These are phyloP conservation scores for Flagelloscypha sp. DNA, from an alignment of 768 basidiomycete species.

Conservation along the genomic window DNA sequence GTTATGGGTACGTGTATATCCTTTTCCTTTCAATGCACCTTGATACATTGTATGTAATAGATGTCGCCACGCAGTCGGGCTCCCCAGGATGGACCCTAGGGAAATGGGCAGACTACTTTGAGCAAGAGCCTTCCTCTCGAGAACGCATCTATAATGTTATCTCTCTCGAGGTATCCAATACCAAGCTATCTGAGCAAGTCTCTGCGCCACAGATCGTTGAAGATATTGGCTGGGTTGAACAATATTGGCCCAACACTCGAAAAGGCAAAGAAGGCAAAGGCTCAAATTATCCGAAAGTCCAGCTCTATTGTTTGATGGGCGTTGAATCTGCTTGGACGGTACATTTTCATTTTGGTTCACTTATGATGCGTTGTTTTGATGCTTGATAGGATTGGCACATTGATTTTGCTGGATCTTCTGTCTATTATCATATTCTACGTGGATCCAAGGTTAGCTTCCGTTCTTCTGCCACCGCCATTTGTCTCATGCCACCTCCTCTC, in stretches of 20 bases:
- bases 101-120: constrained; percentile 86
- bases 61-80: constrained; percentile 84
- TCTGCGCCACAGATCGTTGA: constrained; percentile 76
- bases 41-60: constrained; percentile 24
- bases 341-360: constrained; percentile 19
- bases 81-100: constrained; percentile 83
- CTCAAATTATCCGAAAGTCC: constrained; percentile 83
- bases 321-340: constrained; percentile 93
- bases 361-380: not conserved
- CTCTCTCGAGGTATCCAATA: constrained; percentile 87
- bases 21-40: not conserved
- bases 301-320: constrained; percentile 95
- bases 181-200: constrained; percentile 68
- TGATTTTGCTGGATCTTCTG: constrained; percentile 95
- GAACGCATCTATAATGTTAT: constrained; percentile 95
- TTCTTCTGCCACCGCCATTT: constrained; percentile 5
- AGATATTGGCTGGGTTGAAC: constrained; percentile 96
- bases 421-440: constrained; percentile 90
- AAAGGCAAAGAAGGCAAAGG: constrained; percentile 62
- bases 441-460: constrained; percentile 62
- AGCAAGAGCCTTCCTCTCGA: constrained; percentile 52
- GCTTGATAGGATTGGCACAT: constrained; percentile 88
- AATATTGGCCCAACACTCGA: constrained; percentile 80
- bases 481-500: constrained; percentile 2
- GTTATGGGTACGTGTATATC: constrained; percentile 66